Percentiles rank a stretch among this genome's conserved stretches.
Evolutionary conservation across 129 eudicot genomes (phyloP).

Genomic region (Lactuca sativa): DNA sequence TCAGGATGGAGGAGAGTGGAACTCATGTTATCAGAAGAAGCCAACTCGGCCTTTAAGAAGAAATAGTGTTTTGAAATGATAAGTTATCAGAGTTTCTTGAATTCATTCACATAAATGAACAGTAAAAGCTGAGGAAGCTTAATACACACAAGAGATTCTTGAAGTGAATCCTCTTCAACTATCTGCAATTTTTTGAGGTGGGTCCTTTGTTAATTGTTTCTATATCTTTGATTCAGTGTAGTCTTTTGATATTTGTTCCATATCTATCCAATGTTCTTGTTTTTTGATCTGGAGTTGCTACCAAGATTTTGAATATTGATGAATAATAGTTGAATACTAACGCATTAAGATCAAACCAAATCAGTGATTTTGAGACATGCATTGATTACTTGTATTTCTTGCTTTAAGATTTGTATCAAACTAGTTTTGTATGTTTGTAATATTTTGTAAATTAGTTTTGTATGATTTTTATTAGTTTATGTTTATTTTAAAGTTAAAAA

Average conservation of each 20-base stretch:
- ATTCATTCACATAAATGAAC: slow-evolving; percentile 7
- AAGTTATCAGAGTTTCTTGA: slow-evolving; percentile 5
- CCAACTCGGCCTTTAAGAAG: slow-evolving; percentile 43
- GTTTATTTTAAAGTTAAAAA: no score
- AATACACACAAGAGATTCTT: slow-evolving; percentile 14
- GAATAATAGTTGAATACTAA: no score
- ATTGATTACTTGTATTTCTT: no score
- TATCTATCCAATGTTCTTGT: background rate
- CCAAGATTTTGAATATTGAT: slow-evolving; percentile 15
- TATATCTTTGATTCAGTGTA: slow-evolving; percentile 10
- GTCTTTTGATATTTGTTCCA: background rate
- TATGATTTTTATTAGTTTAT: no score
- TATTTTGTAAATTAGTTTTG: no score
- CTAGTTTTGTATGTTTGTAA: no score
- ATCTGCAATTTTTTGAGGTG: slow-evolving; percentile 11
- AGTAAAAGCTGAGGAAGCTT: background rate
- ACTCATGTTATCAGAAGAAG: slow-evolving; percentile 77
- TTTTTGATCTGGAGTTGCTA: slow-evolving; percentile 13
- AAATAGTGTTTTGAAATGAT: slow-evolving; percentile 32
- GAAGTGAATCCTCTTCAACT: slow-evolving; percentile 18
- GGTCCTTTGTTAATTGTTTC: slow-evolving; percentile 18
- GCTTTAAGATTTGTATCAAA: no score
- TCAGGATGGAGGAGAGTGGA: slow-evolving; percentile 97
- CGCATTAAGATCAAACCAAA: no score
- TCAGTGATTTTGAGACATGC: no score